Percentiles rank a stretch among this genome's conserved stretches.
Evolutionary conservation across 2,329 filamentous ascomycete genomes (phyloP).

Genomic region (Xylogone sp.): DNA sequence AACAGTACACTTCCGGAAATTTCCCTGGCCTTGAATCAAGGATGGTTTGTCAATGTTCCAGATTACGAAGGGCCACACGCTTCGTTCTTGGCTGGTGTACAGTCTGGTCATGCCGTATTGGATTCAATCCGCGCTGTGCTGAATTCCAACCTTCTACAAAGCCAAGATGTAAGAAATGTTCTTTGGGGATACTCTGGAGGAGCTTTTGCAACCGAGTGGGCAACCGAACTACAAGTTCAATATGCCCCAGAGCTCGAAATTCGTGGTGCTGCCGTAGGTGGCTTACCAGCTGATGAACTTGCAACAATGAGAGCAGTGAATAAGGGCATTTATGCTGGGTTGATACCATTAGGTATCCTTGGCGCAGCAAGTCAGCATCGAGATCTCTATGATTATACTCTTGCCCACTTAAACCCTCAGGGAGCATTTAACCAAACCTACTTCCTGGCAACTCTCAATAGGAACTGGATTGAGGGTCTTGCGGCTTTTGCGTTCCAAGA

Average conservation of each 20-base stretch:
- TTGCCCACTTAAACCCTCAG: slow-evolving; percentile 14
- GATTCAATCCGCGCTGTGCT: slow-evolving; percentile 18
- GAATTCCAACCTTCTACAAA: not conserved
- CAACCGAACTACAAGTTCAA: slow-evolving; percentile 44
- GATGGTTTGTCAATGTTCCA: slow-evolving; percentile 15
- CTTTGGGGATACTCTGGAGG: slow-evolving; percentile 57
- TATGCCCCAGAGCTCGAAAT: slow-evolving; percentile 52
- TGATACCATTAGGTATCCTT: too few species aligned
- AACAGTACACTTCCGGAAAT: too few species aligned
- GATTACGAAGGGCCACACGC: slow-evolving; percentile 18
- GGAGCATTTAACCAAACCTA: slow-evolving; percentile 27
- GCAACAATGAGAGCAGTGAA: slow-evolving; percentile 23
- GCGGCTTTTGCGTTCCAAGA: slow-evolving; percentile 29
- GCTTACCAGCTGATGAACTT: slow-evolving; percentile 40
- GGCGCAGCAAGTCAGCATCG: slow-evolving; percentile 6
- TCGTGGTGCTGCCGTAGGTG: slow-evolving; percentile 45
- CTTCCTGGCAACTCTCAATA: slow-evolving; percentile 26
- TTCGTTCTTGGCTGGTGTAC: slow-evolving; percentile 8
- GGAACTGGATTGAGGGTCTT: slow-evolving; percentile 22
- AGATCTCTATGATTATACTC: slow-evolving; percentile 4
- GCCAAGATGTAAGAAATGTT: slow-evolving; percentile 1
- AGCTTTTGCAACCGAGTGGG: slow-evolving; percentile 47
- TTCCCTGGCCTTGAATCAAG: slow-evolving; percentile 5
- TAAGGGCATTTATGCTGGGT: too few species aligned
- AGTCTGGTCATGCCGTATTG: slow-evolving; percentile 13